Percentiles rank a stretch among this genome's conserved stretches.
Conservation (phyloP, 371 early-diverging fungal species). For the Saksenaea oblongispora region DNA sequence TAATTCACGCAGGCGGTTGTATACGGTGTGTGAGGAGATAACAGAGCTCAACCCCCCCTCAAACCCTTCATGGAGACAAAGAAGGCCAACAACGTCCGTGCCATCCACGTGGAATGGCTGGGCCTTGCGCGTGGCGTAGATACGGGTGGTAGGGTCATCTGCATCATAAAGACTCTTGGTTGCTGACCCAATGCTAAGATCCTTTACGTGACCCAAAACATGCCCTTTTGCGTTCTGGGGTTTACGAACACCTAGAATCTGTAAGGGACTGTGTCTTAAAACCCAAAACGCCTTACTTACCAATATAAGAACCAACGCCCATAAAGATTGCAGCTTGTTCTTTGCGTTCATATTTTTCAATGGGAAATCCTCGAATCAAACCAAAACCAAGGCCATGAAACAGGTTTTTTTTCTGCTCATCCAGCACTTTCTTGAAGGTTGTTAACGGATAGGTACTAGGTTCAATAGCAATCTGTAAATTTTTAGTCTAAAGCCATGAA, state of each 20-base stretch:
- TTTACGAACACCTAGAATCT: constrained; percentile 20
- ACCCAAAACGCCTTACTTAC: constrained; percentile 3
- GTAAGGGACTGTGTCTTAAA: neutral
- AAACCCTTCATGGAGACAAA: constrained; percentile 35
- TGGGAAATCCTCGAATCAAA: constrained; percentile 42
- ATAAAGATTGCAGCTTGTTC: constrained; percentile 44
- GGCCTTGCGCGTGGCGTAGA: constrained; percentile 50
- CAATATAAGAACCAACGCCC: constrained; percentile 49
- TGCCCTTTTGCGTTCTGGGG: constrained; percentile 47
- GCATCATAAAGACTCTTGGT: constrained; percentile 39
- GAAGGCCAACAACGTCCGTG: constrained; percentile 40
- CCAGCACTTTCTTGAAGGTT: constrained; percentile 25
- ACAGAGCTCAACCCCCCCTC: constrained; percentile 42
- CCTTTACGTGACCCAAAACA: constrained; percentile 49
- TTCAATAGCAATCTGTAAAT: constrained; percentile 21
- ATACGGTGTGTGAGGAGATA: constrained; percentile 47
- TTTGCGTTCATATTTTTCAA: constrained; percentile 32
- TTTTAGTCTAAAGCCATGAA: neutral
- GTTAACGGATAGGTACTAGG: constrained; percentile 35
- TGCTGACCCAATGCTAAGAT: constrained; percentile 36
- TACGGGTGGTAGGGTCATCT: constrained; percentile 46
- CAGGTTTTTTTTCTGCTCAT: constrained; percentile 23
- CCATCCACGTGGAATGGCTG: constrained; percentile 53
- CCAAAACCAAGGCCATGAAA: constrained; percentile 42
- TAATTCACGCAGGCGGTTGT: constrained; percentile 34